Evolutionary conservation across 768 basidiomycete genomes (phyloP), one percentile per base, ranked within the genome.

Genomic region (Russula olivacea): DNA sequence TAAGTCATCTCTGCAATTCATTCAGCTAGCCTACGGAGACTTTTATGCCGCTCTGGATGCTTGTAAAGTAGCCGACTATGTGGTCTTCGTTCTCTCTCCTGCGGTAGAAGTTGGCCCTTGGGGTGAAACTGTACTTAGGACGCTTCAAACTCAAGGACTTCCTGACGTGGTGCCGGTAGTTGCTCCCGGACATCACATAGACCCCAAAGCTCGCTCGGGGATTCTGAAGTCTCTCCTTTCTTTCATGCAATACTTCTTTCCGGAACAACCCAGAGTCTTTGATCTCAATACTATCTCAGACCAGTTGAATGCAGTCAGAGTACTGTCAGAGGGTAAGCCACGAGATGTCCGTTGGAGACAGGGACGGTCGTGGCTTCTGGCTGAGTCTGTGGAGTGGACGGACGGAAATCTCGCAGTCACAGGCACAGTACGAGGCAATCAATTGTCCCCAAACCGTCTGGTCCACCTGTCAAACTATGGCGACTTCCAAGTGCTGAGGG

Each of bases 171-270:
- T 93, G 54, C 83, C 92, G 28, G 85, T 89, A 25, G 81, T 93
- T 49, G 78, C 86, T 19, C 80, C 86, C 7, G 77, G 82, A 59
- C 64, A 76, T 14, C 69, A 76, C 3, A 72, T 83, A 47, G 88
- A 87, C 61, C 68, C 76, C 6, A 93, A 93, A 75, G 76, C 83
- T 36, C 84, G 83, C 34, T 69, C 83, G 1, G 83, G 83, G 19
- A 81, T 93, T 52, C 76, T 92, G 59, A 94, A 92, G 76, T 97
- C 93, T 1, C 79, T 98, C 5, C 81, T 96, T 10, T 97, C 94
- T 11, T 99, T 98, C 78, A 86, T 95, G 61, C 87, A 88, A 66
- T 98, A 98, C 75, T 99, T 98, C 74, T 90, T 91, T 63, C 96
- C 96, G 2, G 79, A 81, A 25, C 88, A 94, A 69, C 76, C 80